Conservation (phyloP, 2,329 filamentous ascomycete species). For the Pseudonectria buxi region DNA sequence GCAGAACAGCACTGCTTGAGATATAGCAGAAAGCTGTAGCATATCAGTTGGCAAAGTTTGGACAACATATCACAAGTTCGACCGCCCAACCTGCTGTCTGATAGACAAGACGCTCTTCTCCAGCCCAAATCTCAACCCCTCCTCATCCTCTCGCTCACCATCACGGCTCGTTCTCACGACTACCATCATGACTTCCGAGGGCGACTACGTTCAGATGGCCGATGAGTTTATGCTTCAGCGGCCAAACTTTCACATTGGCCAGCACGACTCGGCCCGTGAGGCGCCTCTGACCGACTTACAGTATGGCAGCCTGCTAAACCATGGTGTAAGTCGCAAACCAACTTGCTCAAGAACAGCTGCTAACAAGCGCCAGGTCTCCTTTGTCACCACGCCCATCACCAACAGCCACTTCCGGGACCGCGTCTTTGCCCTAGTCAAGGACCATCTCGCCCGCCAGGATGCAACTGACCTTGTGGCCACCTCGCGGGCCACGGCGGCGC, state of each 20-base stretch:
- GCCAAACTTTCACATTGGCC: conserved; percentile 60
- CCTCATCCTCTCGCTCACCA: conserved; percentile 1
- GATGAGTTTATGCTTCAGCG: conserved; percentile 25
- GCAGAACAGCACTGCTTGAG: not conserved
- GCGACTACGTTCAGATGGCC: conserved; percentile 14
- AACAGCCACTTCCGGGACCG: conserved; percentile 65
- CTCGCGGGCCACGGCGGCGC: conserved; percentile 37
- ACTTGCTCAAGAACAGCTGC: conserved; percentile 1
- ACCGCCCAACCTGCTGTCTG: not conserved
- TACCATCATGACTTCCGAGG: conserved; percentile 18
- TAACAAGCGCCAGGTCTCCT: conserved; percentile 55
- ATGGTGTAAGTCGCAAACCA: conserved; percentile 49
- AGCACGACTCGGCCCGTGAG: conserved; percentile 61
- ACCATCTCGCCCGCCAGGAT: conserved; percentile 44
- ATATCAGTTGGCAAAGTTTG: too few species aligned
- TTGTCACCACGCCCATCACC: conserved; percentile 72
- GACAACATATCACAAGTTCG: too few species aligned
- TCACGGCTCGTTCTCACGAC: conserved; percentile 1
- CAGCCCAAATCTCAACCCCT: not conserved
- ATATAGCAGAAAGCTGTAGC: too few species aligned
- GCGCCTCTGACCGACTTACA: conserved; percentile 56
- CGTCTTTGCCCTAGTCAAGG: conserved; percentile 55
- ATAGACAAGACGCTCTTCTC: not conserved
- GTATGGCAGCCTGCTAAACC: conserved; percentile 60
- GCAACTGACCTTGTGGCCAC: conserved; percentile 30